Percentiles rank a stretch among this genome's conserved stretches.
Conservation (phyloP, 495 filamentous ascomycete genomes). For the Penicillium desertorum region DNA sequence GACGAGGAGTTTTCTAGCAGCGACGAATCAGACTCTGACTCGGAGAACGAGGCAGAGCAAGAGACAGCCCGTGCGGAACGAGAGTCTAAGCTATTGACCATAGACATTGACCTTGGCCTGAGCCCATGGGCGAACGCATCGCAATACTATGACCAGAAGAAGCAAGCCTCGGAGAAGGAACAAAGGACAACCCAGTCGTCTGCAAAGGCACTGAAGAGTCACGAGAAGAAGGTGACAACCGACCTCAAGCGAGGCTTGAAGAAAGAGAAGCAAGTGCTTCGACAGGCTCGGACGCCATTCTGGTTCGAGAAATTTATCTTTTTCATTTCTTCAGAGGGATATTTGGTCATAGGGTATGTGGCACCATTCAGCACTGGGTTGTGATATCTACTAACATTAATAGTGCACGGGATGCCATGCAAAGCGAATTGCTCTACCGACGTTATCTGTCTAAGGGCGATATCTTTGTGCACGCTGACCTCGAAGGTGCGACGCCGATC, state of each 20-base stretch:
- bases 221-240: constrained; percentile 79
- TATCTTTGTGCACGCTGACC: constrained; percentile 86
- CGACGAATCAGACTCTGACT: constrained; percentile 63
- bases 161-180: constrained; percentile 76
- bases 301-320: constrained; percentile 98
- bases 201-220: constrained; percentile 79
- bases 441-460: constrained; percentile 84
- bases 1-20: constrained; percentile 55
- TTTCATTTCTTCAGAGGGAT: constrained; percentile 95
- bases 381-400: constrained; percentile 12
- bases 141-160: constrained; percentile 89
- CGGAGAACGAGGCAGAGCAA: constrained; percentile 49
- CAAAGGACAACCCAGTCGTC: constrained; percentile 83
- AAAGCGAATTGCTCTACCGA: constrained; percentile 87
- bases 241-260: constrained; percentile 85
- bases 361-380: background rate
- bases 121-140: constrained; percentile 85
- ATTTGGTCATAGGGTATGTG: constrained; percentile 70
- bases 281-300: constrained; percentile 73
- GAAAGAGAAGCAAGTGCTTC: constrained; percentile 85
- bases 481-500: constrained; percentile 77
- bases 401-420: constrained; percentile 81
- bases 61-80: constrained; percentile 36
- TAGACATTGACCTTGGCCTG: constrained; percentile 83
- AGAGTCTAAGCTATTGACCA: constrained; percentile 46